Conservation (phyloP, 352 stramenopile species). For the Peronospora destructor region DNA sequence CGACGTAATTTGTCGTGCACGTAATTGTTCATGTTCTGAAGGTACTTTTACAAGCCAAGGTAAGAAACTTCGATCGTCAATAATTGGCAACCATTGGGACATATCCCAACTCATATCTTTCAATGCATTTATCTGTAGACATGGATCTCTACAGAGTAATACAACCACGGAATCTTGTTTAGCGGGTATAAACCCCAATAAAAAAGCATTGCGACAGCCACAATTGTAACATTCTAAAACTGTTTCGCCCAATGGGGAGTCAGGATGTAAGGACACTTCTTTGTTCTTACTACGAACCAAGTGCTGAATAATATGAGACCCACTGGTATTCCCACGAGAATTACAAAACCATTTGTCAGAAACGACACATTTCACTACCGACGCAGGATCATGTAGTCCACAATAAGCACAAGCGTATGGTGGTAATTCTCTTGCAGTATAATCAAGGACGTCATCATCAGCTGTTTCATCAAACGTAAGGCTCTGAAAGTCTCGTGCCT, state of each 20-base stretch:
- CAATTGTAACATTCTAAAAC: constrained; percentile 99
- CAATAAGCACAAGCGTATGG: constrained; percentile 95
- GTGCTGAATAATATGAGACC: constrained; percentile 98
- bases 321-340: constrained; percentile 88
- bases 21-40: constrained; percentile 87
- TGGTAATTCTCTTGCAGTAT: constrained; percentile 72
- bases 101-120: constrained; percentile 99
- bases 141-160: constrained; percentile 94
- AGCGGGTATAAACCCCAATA: constrained; percentile 97
- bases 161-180: constrained; percentile 95
- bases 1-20: constrained; percentile 91
- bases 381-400: constrained; percentile 93
- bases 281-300: constrained; percentile 92
- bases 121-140: constrained; percentile 93
- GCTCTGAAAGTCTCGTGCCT: constrained; percentile 45
- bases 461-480: constrained; percentile 65
- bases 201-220: constrained; percentile 95
- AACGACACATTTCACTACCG: constrained; percentile 94
- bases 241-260: constrained; percentile 95
- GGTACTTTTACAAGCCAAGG: constrained; percentile 95
- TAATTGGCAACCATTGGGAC: constrained; percentile 96
- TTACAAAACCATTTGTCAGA: constrained; percentile 99
- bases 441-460: constrained; percentile 68
- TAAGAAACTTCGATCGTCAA: constrained; percentile 96
- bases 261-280: constrained; percentile 88